Evolutionary conservation across 2,329 filamentous ascomycete genomes (phyloP).

Genomic region (Fusarium sp.): DNA sequence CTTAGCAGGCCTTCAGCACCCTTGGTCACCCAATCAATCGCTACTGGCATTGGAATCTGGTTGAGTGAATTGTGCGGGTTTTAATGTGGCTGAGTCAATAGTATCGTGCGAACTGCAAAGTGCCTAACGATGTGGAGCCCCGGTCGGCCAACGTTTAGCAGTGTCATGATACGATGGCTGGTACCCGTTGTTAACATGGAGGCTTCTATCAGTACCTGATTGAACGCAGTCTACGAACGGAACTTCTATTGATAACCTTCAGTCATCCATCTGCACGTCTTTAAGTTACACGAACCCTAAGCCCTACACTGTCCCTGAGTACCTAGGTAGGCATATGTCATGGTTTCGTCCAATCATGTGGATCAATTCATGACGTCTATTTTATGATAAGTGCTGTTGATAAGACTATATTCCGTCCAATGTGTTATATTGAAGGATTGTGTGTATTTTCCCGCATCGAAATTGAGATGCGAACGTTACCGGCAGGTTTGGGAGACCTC

Average conservation of each 20-base stretch:
- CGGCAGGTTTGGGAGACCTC: not conserved
- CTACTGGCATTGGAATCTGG: not conserved
- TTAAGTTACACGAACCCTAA: not conserved
- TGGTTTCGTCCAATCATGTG: not conserved
- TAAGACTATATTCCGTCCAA: no score
- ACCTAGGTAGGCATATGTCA: not conserved
- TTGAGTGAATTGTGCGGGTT: not conserved
- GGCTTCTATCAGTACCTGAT: not conserved
- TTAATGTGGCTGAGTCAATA: not conserved
- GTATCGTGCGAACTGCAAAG: not conserved
- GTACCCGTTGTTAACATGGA: no score
- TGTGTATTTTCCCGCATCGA: not conserved
- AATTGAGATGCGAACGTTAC: not conserved
- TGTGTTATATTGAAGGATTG: accelerated
- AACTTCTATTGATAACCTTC: not conserved
- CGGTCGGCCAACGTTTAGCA: not conserved
- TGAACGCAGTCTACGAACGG: not conserved
- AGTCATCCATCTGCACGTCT: not conserved
- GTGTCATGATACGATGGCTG: not conserved
- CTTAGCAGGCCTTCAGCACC: not conserved
- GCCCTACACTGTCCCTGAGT: not conserved
- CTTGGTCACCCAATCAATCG: not conserved
- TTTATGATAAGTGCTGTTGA: not conserved
- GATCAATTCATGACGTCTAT: not conserved
- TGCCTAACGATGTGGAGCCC: not conserved